Percentiles rank a stretch among this genome's conserved stretches.
Conservation (phyloP, 768 basidiomycete species). For the Obba rivulosa region DNA sequence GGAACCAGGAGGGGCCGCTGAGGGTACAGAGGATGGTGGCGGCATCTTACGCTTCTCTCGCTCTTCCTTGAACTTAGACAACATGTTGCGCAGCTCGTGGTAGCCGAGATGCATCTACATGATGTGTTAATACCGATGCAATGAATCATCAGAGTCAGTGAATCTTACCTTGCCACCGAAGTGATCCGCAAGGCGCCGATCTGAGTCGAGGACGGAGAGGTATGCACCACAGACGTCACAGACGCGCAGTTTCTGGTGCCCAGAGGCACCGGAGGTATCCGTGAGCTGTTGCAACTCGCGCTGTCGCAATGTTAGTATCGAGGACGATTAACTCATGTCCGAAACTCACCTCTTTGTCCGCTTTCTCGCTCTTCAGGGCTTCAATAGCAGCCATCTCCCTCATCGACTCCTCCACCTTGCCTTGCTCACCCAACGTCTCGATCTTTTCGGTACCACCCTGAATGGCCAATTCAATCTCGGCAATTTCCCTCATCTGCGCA, state of each 20-base stretch:
- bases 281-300: conserved; percentile 94
- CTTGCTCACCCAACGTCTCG: conserved; percentile 91
- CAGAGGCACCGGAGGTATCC: conserved; percentile 96
- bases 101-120: conserved; percentile 96
- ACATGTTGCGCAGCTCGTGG: conserved; percentile 94
- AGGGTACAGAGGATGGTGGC: conserved; percentile 36
- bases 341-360: conserved; percentile 81
- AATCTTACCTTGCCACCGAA: conserved; percentile 97
- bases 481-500: conserved; percentile 93
- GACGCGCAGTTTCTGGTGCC: conserved; percentile 99
- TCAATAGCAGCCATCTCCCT: conserved; percentile 96
- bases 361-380: conserved; percentile 92
- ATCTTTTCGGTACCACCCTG: conserved; percentile 99
- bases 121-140: neutral
- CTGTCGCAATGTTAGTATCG: conserved; percentile 36
- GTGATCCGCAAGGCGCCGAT: conserved; percentile 97
- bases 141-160: neutral
- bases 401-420: conserved; percentile 99
- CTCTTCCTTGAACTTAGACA: conserved; percentile 85
- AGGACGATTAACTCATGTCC: conserved; percentile 1
- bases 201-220: conserved; percentile 94
- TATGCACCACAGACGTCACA: conserved; percentile 99
- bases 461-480: conserved; percentile 97
- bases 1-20: conserved; percentile 26
- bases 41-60: conserved; percentile 74